These are phyloP conservation scores for Lasiosphaeria hispida DNA, from an alignment of 495 filamentous ascomycete species.

Conservation along the genomic window DNA sequence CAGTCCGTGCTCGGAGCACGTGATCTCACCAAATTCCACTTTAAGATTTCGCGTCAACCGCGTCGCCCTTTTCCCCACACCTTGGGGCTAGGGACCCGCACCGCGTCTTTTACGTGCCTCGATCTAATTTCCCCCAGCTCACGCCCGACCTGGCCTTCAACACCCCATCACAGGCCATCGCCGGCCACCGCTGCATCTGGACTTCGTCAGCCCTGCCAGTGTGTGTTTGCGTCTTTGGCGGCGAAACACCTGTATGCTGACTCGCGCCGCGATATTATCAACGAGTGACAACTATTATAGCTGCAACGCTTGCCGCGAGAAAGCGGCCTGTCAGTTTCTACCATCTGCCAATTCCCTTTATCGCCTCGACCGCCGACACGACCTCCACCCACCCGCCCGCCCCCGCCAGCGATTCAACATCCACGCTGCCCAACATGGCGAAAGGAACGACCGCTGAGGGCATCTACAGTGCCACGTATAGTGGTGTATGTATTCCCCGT, in stretches of 20 bases:
- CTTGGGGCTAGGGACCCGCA: constrained; percentile 10
- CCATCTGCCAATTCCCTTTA: too few species aligned
- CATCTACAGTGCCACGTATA: constrained; percentile 91
- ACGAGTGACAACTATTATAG: too few species aligned
- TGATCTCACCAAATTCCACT: constrained; percentile 16
- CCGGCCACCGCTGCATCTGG: not conserved
- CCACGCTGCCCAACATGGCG: constrained; percentile 31
- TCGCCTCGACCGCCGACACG: too few species aligned
- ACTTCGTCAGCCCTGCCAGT: not conserved
- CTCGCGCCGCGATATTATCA: too few species aligned
- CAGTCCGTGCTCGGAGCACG: not conserved
- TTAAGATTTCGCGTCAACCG: constrained; percentile 30
- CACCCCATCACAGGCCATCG: constrained; percentile 2
- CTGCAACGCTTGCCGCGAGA: too few species aligned
- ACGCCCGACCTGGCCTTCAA: not conserved
- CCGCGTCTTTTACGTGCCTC: constrained; percentile 33
- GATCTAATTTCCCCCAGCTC: constrained; percentile 16
- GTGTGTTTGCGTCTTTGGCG: not conserved
- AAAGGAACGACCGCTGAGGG: constrained; percentile 36
- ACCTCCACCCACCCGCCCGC: not conserved
- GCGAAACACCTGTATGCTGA: too few species aligned
- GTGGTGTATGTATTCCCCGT: constrained; percentile 64
- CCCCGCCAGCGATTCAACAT: not conserved
- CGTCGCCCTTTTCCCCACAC: constrained; percentile 25
- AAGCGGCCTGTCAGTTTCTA: too few species aligned